Evolutionary conservation across 2,329 filamentous ascomycete genomes (phyloP).

Genomic region (Stachybotrys echinatus): DNA sequence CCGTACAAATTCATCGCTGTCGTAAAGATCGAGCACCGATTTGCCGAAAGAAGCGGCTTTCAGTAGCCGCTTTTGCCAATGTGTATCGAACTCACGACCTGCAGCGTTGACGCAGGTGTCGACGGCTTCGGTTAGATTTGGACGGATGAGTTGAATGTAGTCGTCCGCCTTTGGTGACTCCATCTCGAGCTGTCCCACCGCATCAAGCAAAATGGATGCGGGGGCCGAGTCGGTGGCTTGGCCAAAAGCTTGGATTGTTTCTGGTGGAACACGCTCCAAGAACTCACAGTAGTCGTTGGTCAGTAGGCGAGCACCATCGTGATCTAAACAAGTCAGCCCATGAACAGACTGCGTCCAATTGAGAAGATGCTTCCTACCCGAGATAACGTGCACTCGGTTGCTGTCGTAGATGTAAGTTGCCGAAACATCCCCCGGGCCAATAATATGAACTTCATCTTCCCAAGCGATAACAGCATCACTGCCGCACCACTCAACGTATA

Average conservation of each 20-base stretch:
- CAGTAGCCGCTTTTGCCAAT: constrained; percentile 94
- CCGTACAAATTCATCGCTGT: constrained; percentile 97
- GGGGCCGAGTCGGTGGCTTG: constrained; percentile 84
- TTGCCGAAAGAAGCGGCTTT: constrained; percentile 97
- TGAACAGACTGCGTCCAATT: no score
- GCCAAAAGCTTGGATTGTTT: constrained; percentile 84
- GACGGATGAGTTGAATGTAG: constrained; percentile 88
- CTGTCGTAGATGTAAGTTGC: constrained; percentile 84
- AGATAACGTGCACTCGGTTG: constrained; percentile 79
- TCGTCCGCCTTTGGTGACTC: constrained; percentile 97
- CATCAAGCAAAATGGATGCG: constrained; percentile 88
- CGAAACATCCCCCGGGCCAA: constrained; percentile 76
- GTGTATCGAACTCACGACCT: constrained; percentile 81
- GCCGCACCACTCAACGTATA: constrained; percentile 92
- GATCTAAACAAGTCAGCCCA: no score
- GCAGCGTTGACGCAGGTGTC: constrained; percentile 91
- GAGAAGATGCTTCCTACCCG: constrained; percentile 48
- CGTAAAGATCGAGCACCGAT: constrained; percentile 94
- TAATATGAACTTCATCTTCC: constrained; percentile 95
- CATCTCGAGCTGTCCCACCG: constrained; percentile 82
- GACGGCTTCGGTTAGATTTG: constrained; percentile 85
- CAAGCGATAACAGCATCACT: constrained; percentile 93
- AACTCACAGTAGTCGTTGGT: constrained; percentile 97
- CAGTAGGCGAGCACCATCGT: constrained; percentile 83
- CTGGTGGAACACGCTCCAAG: constrained; percentile 84